Percentiles rank a stretch among this genome's conserved stretches.
Conservation (phyloP, 1,139 yeast species). For the Yamadazyma friedrichii region DNA sequence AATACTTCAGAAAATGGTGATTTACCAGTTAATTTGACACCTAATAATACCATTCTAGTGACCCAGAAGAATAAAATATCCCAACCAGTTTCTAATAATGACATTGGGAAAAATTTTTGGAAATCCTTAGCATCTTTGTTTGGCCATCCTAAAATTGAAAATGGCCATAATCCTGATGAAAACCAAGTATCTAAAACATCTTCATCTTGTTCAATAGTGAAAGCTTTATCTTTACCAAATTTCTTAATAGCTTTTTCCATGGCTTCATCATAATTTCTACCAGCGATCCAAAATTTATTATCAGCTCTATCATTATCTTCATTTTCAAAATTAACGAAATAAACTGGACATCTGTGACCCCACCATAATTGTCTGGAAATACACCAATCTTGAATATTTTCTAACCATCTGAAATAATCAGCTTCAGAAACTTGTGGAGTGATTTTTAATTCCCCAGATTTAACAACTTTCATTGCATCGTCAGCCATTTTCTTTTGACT, state of each 20-base stretch:
- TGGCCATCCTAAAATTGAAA: conserved; percentile 97
- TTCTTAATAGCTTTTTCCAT: conserved; percentile 70
- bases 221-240: conserved; percentile 62
- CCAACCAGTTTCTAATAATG: conserved; percentile 98
- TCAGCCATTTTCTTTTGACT: conserved; percentile 86
- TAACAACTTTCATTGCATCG: conserved; percentile 84
- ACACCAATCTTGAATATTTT: conserved; percentile 98
- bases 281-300: conserved; percentile 88
- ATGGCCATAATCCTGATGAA: conserved; percentile 97
- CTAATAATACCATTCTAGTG: conserved; percentile 90
- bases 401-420: conserved; percentile 95
- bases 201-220: conserved; percentile 89
- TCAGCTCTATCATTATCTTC: conserved; percentile 58
- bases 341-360: conserved; percentile 99
- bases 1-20: conserved; percentile 95
- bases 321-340: conserved; percentile 81
- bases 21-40: conserved; percentile 84
- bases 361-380: conserved; percentile 99
- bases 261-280: conserved; percentile 81
- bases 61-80: conserved; percentile 99
- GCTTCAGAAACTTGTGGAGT: conserved; percentile 87
- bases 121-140: conserved; percentile 63
- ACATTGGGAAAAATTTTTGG: conserved; percentile 82
- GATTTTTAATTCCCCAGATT: conserved; percentile 76
- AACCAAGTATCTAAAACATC: conserved; percentile 99